These are phyloP conservation scores for Cymbidium sinense DNA, from an alignment of 106 monocot species.

Conservation along the genomic window DNA sequence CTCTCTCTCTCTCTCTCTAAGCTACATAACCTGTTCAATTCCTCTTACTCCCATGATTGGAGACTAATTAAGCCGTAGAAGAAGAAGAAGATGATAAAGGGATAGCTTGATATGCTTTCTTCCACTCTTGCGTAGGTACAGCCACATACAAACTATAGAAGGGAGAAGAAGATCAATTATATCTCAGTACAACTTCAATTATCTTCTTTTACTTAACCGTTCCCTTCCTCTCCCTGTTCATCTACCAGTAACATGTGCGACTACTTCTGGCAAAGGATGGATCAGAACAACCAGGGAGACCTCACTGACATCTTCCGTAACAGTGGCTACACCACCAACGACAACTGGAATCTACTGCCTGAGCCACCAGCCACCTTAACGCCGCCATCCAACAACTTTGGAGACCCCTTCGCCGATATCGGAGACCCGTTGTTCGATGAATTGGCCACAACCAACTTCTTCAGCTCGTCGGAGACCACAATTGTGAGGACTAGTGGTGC, in stretches of 20 bases:
- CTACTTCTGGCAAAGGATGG: slow-evolving; percentile 9
- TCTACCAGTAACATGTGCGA: background rate
- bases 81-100: background rate
- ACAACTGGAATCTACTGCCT: slow-evolving; percentile 9
- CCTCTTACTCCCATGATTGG: background rate
- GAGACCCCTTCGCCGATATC: slow-evolving; percentile 20
- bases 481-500: no score
- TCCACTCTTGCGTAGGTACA: no score
- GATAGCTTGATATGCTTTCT: no score
- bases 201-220: background rate
- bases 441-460: slow-evolving; percentile 7
- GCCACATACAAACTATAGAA: no score
- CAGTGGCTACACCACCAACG: background rate
- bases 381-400: slow-evolving; percentile 14
- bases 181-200: background rate
- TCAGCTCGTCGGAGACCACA: background rate
- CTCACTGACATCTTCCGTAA: slow-evolving; percentile 33
- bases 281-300: slow-evolving; percentile 29
- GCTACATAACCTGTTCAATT: background rate
- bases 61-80: background rate
- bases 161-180: background rate
- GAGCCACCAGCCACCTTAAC: background rate
- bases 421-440: slow-evolving; percentile 24
- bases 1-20: background rate
- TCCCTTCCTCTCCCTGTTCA: background rate